Evolutionary conservation across 1,139 yeast species (phyloP), one percentile per base, ranked within the genome.

Genomic region (Pichia sp.): DNA sequence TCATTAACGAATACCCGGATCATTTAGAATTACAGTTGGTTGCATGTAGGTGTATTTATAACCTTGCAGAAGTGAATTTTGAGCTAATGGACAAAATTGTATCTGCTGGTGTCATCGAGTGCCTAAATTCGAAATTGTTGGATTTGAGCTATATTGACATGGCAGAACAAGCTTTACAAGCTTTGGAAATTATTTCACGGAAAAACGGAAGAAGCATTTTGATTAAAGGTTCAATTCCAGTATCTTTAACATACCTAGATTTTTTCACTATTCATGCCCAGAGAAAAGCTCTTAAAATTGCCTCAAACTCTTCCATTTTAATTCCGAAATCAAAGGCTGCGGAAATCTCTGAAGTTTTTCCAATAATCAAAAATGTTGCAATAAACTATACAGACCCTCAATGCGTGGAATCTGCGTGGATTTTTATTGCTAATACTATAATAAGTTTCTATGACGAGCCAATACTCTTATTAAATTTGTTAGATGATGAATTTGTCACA

Each of bases 221-320:
- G 41, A 58, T 67, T 16, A 72, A 78, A 47, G 81, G 85, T 36
- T 85, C 94, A 6, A 64, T 90, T 27, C 66, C 72, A 4, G 79
- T 87, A 0, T 81, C 87, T 52, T 63, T 92, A 39, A 79, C 77
- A 55, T 86, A 81, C 57, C 69, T 88, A 51, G 98, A 92, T 61
- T 92, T 92, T 57, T 82, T 92, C 60, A 85, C 96, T 1, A 73
- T 82, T 29, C 95, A 87, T 64, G 87, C 95, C 0, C 98, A 92
- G 62, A 69, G 95, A 47, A 85, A 87, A 53, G 87, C 95, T 32
- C 66, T 90, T 40, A 68, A 71, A 2, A 85, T 86, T 36, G 87
- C 87, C 4, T 84, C 95, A 3, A 85, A 85, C 57, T 74, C 94
- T 11, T 82, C 92, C 52, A 68, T 72, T 2, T 68, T 69, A 45